Evolutionary conservation across 768 basidiomycete genomes (phyloP), one percentile per base, ranked within the genome.

Genomic region (Podaxis sp.): DNA sequence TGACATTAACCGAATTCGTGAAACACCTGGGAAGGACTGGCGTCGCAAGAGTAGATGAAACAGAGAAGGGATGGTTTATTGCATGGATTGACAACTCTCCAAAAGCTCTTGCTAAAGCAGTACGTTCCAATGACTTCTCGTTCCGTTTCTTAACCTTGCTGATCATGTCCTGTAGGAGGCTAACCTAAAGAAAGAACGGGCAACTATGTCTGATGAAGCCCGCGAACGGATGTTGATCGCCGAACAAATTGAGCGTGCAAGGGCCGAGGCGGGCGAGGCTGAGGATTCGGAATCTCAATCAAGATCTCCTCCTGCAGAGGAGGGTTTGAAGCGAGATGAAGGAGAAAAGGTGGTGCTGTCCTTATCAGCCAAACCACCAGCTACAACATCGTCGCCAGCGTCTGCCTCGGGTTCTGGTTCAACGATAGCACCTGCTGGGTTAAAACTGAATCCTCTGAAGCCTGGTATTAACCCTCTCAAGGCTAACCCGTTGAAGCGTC

Each of bases 11-110:
- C n/a, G 96, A 96, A 73, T 99, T 99, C 67, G 81, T 85, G 67
- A 95, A 96, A 75, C 86, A 95, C 68, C 82, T 99, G 33, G 96
- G 96, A 2, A 82, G 93, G 40, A 78, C 81, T 1, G 96, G 97
- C 38, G 80, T 97, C 60, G 93, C 90, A 4, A 86, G 92, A 66
- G 97, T 97, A 28, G 97, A 99, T 71, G 96, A 99, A 78, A 98
- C 95, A 51, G 97, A 99, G 77, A 97, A 99, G 78, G 97, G 97
- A 0, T 95, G 93, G 88, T 99, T 96, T 74, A 83, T 99, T 65
- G 87, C 90, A 39, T 99, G 97, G 97, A 92, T 99, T 59, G 97
- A 99, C 75, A 98, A 84, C 75, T 92, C 92, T 62, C 97, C 97
- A 13, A 93, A 95, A 69, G 95, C 97, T 1, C 80, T 99, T 38